phyloP scores from a whole-genome alignment of 2,329 filamentous ascomycete genomes.

The Malbranchea zuffiana region DNA sequence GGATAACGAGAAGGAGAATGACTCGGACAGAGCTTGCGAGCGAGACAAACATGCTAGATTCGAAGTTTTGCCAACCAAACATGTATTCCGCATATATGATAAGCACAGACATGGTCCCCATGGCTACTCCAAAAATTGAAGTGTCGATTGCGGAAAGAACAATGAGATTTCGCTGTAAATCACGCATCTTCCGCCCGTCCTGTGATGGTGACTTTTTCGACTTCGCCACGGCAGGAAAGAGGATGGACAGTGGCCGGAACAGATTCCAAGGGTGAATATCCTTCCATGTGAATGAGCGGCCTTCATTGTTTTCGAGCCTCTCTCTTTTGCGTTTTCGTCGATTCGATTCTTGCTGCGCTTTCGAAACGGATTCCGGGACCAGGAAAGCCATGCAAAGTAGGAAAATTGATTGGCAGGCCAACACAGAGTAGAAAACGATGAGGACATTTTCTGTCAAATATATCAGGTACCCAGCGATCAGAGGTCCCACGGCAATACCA shows the following conservation, averaged over 20 bases:
- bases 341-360: constrained; percentile 57
- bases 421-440: constrained; percentile 71
- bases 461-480: constrained; percentile 70
- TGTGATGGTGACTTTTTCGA: constrained; percentile 22
- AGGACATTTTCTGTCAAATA: constrained; percentile 63
- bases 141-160: constrained; percentile 71
- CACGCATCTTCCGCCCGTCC: constrained; percentile 48
- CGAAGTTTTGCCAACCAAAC: constrained; percentile 72
- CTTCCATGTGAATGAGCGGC: constrained; percentile 24
- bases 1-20: constrained; percentile 57
- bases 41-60: constrained; percentile 71
- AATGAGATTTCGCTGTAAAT: constrained; percentile 69
- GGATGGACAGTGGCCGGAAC: constrained; percentile 63
- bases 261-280: constrained; percentile 50
- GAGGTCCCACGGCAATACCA: constrained; percentile 78
- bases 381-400: constrained; percentile 59
- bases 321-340: constrained; percentile 52
- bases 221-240: constrained; percentile 50
- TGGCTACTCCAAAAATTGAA: constrained; percentile 66
- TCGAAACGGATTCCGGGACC: constrained; percentile 75
- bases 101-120: constrained; percentile 70
- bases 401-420: constrained; percentile 63
- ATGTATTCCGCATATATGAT: constrained; percentile 71
- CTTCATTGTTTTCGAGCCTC: constrained; percentile 24
- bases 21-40: constrained; percentile 69